Conservation (phyloP, 108 stramenopile genomes). For the Cyclotella kingstonii region DNA sequence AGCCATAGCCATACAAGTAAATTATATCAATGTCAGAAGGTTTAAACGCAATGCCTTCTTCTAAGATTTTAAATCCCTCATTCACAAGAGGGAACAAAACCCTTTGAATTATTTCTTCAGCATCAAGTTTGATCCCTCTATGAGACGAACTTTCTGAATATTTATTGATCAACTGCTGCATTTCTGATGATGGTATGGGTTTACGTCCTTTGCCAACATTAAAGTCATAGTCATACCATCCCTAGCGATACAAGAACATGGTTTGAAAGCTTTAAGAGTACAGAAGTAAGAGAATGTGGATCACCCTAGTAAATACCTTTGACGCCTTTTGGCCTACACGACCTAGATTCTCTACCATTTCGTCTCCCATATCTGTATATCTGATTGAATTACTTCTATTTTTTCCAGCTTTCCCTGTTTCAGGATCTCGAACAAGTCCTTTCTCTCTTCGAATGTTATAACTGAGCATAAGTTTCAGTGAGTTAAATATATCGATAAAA, state of each 20-base stretch:
- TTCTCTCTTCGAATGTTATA: conserved; percentile 80
- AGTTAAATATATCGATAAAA: not conserved
- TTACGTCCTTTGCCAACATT: conserved; percentile 78
- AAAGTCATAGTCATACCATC: conserved; percentile 88
- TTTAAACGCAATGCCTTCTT: conserved; percentile 88
- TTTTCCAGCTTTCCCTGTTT: conserved; percentile 42
- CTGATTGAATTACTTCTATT: conserved; percentile 57
- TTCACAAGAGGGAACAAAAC: conserved; percentile 91
- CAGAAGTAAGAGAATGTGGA: conserved; percentile 5
- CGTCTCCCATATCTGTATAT: conserved; percentile 89
- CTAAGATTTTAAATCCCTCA: conserved; percentile 95
- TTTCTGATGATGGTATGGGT: conserved; percentile 74
- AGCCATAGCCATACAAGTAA: conserved; percentile 95
- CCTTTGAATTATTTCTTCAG: conserved; percentile 64
- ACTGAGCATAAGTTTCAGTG: not conserved
- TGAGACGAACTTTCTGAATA: conserved; percentile 39
- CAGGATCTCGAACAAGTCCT: conserved; percentile 56
- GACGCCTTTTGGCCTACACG: conserved; percentile 89
- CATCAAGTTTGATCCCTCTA: conserved; percentile 33
- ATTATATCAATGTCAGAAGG: conserved; percentile 95
- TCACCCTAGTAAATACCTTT: conserved; percentile 46
- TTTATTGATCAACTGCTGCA: conserved; percentile 57
- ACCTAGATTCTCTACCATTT: conserved; percentile 74
- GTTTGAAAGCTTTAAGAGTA: not conserved
- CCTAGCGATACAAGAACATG: conserved; percentile 24